Conservation (phyloP, 768 basidiomycete species). For the Termitomyces sp. region DNA sequence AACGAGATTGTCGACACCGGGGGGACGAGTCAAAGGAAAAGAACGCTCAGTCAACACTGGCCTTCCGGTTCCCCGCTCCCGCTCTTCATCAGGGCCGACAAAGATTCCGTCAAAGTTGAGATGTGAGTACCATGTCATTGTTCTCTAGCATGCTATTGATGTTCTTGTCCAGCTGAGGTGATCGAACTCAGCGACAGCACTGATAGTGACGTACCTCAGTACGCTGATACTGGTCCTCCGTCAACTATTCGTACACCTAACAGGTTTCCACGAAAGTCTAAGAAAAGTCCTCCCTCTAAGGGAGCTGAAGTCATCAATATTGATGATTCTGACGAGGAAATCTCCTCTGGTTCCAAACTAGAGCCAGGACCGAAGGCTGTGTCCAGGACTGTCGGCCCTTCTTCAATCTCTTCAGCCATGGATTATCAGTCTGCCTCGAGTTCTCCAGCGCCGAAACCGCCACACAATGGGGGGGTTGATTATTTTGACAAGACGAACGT, state of each 20-base stretch:
- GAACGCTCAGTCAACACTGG: background rate
- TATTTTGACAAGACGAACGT: conserved; percentile 1
- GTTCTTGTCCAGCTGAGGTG: background rate
- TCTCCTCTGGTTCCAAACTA: background rate
- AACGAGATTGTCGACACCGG: background rate
- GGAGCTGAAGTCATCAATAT: background rate
- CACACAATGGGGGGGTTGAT: too few species aligned
- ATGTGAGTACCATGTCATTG: background rate
- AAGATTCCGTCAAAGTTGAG: background rate
- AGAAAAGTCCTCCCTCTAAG: background rate
- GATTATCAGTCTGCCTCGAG: background rate
- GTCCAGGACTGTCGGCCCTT: background rate
- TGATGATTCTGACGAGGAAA: conserved; percentile 3
- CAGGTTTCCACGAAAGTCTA: background rate
- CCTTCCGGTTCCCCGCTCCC: background rate
- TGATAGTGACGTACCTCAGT: background rate
- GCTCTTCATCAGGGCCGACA: background rate
- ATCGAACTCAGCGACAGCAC: conserved; percentile 10
- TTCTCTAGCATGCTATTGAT: background rate
- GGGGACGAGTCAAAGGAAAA: background rate
- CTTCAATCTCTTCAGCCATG: background rate
- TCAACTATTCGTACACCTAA: background rate
- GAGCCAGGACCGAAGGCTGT: background rate
- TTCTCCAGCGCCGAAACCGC: background rate
- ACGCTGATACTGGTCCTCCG: background rate